These are phyloP conservation scores for Hypoxylon fuscum DNA, from an alignment of 495 filamentous ascomycete species.

Conservation along the genomic window DNA sequence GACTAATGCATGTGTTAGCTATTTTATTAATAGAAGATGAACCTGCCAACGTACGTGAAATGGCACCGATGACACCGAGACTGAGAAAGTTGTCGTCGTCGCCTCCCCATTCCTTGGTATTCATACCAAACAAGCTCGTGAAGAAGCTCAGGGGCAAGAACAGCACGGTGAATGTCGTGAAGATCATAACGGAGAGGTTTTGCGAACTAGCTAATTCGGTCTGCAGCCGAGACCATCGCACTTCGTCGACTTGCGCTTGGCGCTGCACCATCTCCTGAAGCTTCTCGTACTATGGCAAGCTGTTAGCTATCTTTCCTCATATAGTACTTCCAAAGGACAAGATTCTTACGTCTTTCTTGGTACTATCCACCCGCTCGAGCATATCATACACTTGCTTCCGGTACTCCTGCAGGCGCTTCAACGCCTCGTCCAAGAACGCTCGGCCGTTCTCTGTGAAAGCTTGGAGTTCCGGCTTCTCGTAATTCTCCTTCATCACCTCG, in stretches of 20 bases:
- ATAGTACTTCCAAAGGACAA: background rate
- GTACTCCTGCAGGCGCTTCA: conserved; percentile 64
- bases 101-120: conserved; percentile 70
- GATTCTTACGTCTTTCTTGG: conserved; percentile 54
- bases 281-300: conserved; percentile 62
- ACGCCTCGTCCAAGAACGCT: conserved; percentile 60
- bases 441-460: conserved; percentile 50
- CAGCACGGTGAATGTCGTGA: conserved; percentile 74
- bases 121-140: conserved; percentile 73
- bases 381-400: conserved; percentile 65
- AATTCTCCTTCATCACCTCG: conserved; percentile 56
- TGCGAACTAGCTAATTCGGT: conserved; percentile 70
- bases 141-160: conserved; percentile 74
- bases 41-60: conserved; percentile 45
- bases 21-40: background rate
- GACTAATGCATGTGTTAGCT: conserved; percentile 37
- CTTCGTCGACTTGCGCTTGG: conserved; percentile 74
- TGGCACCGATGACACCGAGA: conserved; percentile 48
- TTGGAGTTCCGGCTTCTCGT: conserved; percentile 44
- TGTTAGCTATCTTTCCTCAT: background rate
- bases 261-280: conserved; percentile 74
- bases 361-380: conserved; percentile 60
- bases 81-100: conserved; percentile 45
- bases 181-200: conserved; percentile 72
- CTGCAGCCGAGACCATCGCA: conserved; percentile 69